Conservation (phyloP, 2,329 filamentous ascomycete species). For the Neonectria faginata region DNA sequence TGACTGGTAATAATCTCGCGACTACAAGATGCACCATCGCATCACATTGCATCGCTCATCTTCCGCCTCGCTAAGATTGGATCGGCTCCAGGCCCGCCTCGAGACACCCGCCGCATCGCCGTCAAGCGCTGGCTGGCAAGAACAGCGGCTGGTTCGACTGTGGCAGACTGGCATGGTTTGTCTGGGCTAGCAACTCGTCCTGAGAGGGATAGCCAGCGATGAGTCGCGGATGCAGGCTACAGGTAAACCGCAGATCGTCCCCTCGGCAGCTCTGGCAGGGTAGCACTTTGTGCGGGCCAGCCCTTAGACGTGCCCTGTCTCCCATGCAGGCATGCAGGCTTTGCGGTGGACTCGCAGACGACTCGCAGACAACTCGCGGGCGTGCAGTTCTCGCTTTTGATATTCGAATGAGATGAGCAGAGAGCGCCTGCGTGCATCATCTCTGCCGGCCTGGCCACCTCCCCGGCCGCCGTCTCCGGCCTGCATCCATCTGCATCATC, state of each 20-base stretch:
- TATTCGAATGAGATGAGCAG: conserved; percentile 35
- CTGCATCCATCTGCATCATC: conserved; percentile 41
- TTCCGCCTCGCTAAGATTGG: conserved; percentile 39
- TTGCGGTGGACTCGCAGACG: conserved; percentile 7
- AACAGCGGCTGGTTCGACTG: conserved; percentile 38
- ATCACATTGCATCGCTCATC: conserved; percentile 43
- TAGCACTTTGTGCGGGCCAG: conserved; percentile 40
- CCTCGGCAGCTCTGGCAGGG: conserved; percentile 41
- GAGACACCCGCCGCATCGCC: conserved; percentile 41
- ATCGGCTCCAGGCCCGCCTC: conserved; percentile 37
- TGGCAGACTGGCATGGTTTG: conserved; percentile 26
- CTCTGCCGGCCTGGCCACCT: conserved; percentile 40
- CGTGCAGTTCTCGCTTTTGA: background rate
- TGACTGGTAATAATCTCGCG: conserved; percentile 26
- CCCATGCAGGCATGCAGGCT: conserved; percentile 32
- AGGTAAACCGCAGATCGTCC: conserved; percentile 45
- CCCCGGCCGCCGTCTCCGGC: conserved; percentile 32
- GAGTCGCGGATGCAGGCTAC: conserved; percentile 31
- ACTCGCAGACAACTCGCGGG: background rate
- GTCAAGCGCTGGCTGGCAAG: conserved; percentile 36
- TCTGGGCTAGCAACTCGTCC: conserved; percentile 17
- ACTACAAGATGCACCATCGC: conserved; percentile 40
- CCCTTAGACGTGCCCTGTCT: conserved; percentile 25
- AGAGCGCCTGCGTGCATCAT: conserved; percentile 39
- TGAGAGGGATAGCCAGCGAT: conserved; percentile 9